Base-by-base conservation (phyloP, 805 yeast species). In the Metschnikowia hibisci region DNA sequence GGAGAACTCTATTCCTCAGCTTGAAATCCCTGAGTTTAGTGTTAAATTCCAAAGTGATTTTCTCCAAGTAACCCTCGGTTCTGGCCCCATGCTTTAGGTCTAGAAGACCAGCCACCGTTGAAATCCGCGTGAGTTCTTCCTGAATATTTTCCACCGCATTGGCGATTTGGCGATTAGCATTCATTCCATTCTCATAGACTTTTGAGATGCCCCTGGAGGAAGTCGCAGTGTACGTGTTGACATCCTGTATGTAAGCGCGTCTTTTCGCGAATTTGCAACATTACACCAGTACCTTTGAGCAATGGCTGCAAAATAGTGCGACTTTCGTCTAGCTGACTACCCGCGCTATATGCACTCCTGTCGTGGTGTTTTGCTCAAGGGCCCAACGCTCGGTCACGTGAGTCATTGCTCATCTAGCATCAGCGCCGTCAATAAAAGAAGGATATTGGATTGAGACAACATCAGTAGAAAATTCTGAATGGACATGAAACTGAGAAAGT, bases 41-140 rank as follows among this genome's bases (percentile, higher is more conserved):
- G 38, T 53, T 53, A 46, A 44, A 53, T 41, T 53, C 56, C 12
- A n/a, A 40, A 25, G 47, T 38, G 28, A 51, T 38, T 23, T 34
- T 39, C 15, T 39, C 41, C 29, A 40, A 48, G 40, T 51, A 46
- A 11, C 43, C 39, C 14, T 23, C 39, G n/a, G 31, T 18, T 18
- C 29, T 32, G 23, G 22, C 47, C 10, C 40, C 28, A 4, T 33
- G 38, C 18, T 44, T 42, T 15, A 33, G 6, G 6, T 31, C 38
- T 23, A 42, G 30, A 8, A 45, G 42, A 3, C 44, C 46, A 1
- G 46, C 44, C 31, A 51, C 43, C 6, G 49, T 40, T 31, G 43
- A 29, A 8, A 53, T 49, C 6, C 38, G 31, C 11, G 32, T 18
- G 18, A 53, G 44, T 28, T 53, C 56, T 31, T 49, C 50, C 32